A percentile compares a stretch with the other conserved stretches of the same genome.
Conservation (phyloP, 2,329 filamentous ascomycete species). For the Aspergillus alliaceus region DNA sequence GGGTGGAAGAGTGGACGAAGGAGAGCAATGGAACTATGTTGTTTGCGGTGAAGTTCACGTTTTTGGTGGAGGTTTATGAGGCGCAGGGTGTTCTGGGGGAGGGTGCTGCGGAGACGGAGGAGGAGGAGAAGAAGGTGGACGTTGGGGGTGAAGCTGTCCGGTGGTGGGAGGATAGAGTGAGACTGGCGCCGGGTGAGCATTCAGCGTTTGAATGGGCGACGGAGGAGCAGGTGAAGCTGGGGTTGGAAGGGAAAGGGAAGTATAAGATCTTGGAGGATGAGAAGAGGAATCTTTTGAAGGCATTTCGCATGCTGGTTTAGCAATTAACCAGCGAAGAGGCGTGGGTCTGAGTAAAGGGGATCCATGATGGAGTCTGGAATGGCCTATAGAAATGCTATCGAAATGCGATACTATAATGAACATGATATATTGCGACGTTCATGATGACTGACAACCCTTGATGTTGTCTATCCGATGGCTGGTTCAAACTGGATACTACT, state of each 20-base stretch:
- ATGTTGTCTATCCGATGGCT: no score
- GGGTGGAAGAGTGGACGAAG: slow-evolving; percentile 32
- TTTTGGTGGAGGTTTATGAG: slow-evolving; percentile 38
- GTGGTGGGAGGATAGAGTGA: slow-evolving; percentile 25
- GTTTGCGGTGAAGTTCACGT: slow-evolving; percentile 35
- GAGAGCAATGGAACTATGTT: slow-evolving; percentile 21
- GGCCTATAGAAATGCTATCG: no score
- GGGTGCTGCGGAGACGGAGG: slow-evolving; percentile 12
- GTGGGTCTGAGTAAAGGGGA: no score
- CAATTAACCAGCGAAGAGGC: background rate
- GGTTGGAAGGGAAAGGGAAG: slow-evolving; percentile 12
- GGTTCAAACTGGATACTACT: no score
- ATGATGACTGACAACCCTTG: background rate
- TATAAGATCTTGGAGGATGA: slow-evolving; percentile 24
- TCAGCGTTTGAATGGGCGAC: slow-evolving; percentile 37
- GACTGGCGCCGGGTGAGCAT: slow-evolving; percentile 37
- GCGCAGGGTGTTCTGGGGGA: background rate
- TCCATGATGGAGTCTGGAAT: no score
- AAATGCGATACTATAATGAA: background rate
- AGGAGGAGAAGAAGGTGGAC: slow-evolving; percentile 29
- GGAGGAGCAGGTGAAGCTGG: slow-evolving; percentile 32
- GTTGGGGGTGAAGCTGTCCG: slow-evolving; percentile 14
- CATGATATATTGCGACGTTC: background rate
- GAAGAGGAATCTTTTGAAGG: slow-evolving; percentile 23
- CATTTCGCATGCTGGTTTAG: slow-evolving; percentile 13